These are phyloP conservation scores for Panus rudis DNA, from an alignment of 768 basidiomycete species.

Conservation along the genomic window DNA sequence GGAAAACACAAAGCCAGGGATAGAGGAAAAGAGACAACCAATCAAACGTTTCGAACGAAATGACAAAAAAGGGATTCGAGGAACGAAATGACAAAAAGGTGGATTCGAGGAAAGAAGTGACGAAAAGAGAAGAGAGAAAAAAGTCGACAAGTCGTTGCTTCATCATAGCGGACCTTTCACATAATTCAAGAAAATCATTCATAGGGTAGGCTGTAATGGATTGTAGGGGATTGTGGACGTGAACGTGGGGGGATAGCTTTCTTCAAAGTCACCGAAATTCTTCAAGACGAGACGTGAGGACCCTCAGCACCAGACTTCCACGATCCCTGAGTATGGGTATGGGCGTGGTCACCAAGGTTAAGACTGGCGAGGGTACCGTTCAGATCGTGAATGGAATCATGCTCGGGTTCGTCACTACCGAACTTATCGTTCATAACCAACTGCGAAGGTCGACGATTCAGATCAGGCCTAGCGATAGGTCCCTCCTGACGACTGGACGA, in stretches of 20 bases:
- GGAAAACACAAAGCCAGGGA: slow-evolving; percentile 5
- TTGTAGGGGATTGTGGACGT: not conserved
- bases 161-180: too few species aligned
- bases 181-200: too few species aligned
- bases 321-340: slow-evolving; percentile 22
- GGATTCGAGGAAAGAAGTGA: too few species aligned
- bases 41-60: not conserved
- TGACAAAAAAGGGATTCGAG: too few species aligned
- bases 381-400: slow-evolving; percentile 57
- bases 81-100: too few species aligned
- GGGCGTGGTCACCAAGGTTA: slow-evolving; percentile 51
- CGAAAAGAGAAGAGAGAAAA: slow-evolving; percentile 5
- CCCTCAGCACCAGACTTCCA: slow-evolving; percentile 25
- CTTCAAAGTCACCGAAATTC: not conserved
- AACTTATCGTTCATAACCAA: slow-evolving; percentile 11
- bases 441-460: slow-evolving; percentile 14
- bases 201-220: too few species aligned
- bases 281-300: slow-evolving; percentile 10
- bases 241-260: not conserved
- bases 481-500: slow-evolving; percentile 34
- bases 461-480: slow-evolving; percentile 28
- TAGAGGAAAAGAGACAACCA: slow-evolving; percentile 1
- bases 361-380: slow-evolving; percentile 75
- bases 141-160: slow-evolving; percentile 5
- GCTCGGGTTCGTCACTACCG: too few species aligned